Evolutionary conservation across 2,329 filamentous ascomycete species (phyloP), one percentile per base, ranked within the genome.

Genomic region (Aspergillus costaricaensis): DNA sequence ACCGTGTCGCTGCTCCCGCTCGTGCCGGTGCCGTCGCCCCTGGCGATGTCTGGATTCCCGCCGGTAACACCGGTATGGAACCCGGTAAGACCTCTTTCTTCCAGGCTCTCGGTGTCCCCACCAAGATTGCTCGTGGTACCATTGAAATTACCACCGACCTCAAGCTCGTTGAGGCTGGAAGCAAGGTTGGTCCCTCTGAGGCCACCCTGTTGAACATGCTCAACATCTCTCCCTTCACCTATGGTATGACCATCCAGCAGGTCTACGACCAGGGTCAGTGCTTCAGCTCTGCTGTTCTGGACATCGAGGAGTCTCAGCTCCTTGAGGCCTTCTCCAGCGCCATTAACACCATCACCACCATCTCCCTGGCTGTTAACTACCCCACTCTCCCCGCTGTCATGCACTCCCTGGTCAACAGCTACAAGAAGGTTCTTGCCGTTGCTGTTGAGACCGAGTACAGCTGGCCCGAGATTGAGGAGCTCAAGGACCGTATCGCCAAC

Each of bases 51-150:
- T 99, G 84, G 85, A 81, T 99, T 72, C 95, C 95, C 71, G 95
- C 93, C 73, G 95, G 95, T 83, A 99, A 99, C 91, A 99, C 95
- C 77, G 95, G 95, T 85, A 99, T 99, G 95, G 95, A 99, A 83
- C 96, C 95, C 80, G 96, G 96, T 83, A 99, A 99, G 91, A 99
- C 95, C 78, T 98, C 95, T 80, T 99, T 99, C 92, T 99, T 99
- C 93, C 95, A 99, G 90, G 95, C 95, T 77, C 95, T 99, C 83
- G 94, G 94, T 92, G 92, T 99, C 80, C 95, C 95, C 79, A 99
- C 95, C 88, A 99, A 99, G 92, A 99, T 99, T 85, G 95, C 95
- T 80, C 95, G 95, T 96, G 96, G 95, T 96, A 99, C 95, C 84
- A 99, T 99, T 84, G 95, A 99, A 91, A 99, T 99, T 79, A 97